A percentile compares a stretch with the other conserved stretches of the same genome.
Evolutionary conservation across 345 rosid species (phyloP).

Genomic region (Citrus glauca): DNA sequence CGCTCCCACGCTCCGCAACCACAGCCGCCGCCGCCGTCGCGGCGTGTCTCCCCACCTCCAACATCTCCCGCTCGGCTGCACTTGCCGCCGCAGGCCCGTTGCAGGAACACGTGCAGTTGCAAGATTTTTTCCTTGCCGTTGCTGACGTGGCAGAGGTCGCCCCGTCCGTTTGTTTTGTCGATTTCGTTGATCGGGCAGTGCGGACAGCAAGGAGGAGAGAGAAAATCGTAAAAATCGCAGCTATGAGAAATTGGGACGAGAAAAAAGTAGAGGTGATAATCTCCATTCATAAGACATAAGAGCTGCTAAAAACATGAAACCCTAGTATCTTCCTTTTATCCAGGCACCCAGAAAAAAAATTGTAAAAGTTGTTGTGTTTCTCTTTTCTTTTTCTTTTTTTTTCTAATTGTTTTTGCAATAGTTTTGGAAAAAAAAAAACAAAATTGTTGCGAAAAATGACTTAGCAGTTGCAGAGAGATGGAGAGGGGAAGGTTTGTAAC

Average conservation of each 20-base stretch:
- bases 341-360: background rate
- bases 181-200: constrained; percentile 40
- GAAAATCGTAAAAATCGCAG: constrained; percentile 41
- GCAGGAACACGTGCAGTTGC: constrained; percentile 34
- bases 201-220: constrained; percentile 39
- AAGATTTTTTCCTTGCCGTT: constrained; percentile 1
- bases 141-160: constrained; percentile 1
- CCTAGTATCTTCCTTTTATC: constrained; percentile 20
- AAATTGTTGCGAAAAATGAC: background rate
- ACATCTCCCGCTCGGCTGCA: constrained; percentile 12
- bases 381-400: background rate
- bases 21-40: constrained; percentile 21
- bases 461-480: background rate
- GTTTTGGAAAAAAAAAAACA: background rate
- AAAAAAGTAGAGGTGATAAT: constrained; percentile 33
- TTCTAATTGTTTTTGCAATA: background rate
- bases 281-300: constrained; percentile 70
- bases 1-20: constrained; percentile 52
- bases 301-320: constrained; percentile 40
- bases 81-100: constrained; percentile 2
- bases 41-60: constrained; percentile 28
- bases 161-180: constrained; percentile 21
- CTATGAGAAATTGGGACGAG: constrained; percentile 40
- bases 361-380: background rate
- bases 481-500: background rate